Conservation (phyloP, 257 asterid species). For the Henckelia pumila region DNA sequence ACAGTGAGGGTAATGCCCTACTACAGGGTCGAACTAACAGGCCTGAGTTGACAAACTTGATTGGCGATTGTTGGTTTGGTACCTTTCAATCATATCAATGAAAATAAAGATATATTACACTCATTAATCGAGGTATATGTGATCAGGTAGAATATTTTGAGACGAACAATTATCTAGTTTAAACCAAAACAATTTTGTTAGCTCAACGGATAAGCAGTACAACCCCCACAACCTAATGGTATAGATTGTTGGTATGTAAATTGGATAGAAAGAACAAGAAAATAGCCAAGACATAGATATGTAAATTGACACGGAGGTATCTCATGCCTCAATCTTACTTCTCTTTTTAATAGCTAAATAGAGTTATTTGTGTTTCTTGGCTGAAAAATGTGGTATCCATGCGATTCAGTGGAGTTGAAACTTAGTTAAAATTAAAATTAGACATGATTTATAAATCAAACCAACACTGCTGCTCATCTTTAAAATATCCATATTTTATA, state of each 20-base stretch:
- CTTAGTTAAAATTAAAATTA: background rate
- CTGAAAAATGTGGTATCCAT: background rate
- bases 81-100: too few relatives aligned
- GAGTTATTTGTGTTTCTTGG: background rate
- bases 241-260: background rate
- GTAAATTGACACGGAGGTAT: background rate
- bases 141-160: background rate
- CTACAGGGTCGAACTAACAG: too few relatives aligned
- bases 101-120: background rate
- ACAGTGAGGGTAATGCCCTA: too few relatives aligned
- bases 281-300: background rate
- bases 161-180: background rate
- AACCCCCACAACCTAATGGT: too few relatives aligned
- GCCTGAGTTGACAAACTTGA: too few relatives aligned
- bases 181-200: background rate
- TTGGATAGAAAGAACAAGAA: background rate
- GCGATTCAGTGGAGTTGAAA: background rate
- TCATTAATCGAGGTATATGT: background rate
- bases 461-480: too few relatives aligned
- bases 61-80: background rate
- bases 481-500: too few relatives aligned
- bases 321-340: background rate
- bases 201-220: too few relatives aligned
- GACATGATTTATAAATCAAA: too few relatives aligned
- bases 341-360: background rate